These are phyloP conservation scores for Agrostemma githago DNA, from an alignment of 148 eudicot genomes.

Conservation along the genomic window DNA sequence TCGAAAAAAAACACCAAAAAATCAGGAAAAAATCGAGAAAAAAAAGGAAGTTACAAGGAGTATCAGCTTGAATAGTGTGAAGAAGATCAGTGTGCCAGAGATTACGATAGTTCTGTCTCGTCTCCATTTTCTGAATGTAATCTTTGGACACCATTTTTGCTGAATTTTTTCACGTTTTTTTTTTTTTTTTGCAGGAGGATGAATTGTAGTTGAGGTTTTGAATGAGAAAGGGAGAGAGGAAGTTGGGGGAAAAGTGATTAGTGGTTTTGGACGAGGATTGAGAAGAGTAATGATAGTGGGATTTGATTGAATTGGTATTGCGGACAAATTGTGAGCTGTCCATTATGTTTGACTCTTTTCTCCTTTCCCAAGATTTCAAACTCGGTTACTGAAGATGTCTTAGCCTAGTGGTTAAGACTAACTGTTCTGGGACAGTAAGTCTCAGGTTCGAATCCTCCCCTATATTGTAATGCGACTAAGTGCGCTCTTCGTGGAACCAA, in stretches of 20 bases:
- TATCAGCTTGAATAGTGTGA: conserved; percentile 50
- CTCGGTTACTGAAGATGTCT: too few relatives aligned
- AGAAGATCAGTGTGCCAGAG: conserved; percentile 90
- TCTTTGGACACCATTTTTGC: conserved; percentile 50
- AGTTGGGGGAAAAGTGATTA: background rate
- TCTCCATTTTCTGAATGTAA: conserved; percentile 58
- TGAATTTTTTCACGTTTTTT: background rate
- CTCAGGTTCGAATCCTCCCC: too few relatives aligned
- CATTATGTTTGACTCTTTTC: too few relatives aligned
- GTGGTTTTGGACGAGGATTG: background rate
- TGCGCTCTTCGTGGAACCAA: too few relatives aligned
- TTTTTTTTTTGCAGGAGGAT: conserved; percentile 10
- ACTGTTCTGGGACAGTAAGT: too few relatives aligned
- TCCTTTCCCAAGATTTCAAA: too few relatives aligned
- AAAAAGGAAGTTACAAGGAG: conserved; percentile 51
- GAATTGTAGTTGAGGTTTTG: background rate
- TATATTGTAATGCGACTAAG: too few relatives aligned
- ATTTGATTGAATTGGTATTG: too few relatives aligned
- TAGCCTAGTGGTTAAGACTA: too few relatives aligned
- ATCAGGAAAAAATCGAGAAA: background rate
- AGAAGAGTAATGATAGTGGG: background rate
- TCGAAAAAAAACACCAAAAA: background rate
- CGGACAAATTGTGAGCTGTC: background rate
- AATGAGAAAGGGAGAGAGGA: background rate
- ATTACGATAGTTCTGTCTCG: conserved; percentile 67